These are phyloP conservation scores for Persicaria maculosa DNA, from an alignment of 148 eudicot genomes.

Conservation along the genomic window DNA sequence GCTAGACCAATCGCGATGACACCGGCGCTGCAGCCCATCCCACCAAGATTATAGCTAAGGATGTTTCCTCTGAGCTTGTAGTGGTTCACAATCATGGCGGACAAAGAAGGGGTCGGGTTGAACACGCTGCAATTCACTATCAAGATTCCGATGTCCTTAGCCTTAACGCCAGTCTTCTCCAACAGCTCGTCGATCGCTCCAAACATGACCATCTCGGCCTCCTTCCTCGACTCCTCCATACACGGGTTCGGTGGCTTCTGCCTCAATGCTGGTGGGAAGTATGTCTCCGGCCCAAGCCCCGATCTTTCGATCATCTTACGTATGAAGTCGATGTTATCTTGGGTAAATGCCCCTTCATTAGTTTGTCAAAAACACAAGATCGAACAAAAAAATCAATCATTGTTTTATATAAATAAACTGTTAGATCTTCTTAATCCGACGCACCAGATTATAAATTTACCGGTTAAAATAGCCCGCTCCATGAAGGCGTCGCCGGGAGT, in stretches of 20 bases:
- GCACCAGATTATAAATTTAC: neutral
- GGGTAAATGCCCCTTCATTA: slow-evolving; percentile 18
- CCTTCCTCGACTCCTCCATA: slow-evolving; percentile 38
- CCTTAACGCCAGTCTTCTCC: slow-evolving; percentile 34
- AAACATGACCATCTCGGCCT: slow-evolving; percentile 37
- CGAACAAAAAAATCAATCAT: neutral
- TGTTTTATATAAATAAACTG: too few species aligned
- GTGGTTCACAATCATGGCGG: slow-evolving; percentile 45
- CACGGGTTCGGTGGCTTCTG: slow-evolving; percentile 30
- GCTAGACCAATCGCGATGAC: slow-evolving; percentile 45
- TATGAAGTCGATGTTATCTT: slow-evolving; percentile 31
- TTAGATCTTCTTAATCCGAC: too few species aligned
- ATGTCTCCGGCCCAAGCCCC: slow-evolving; percentile 37
- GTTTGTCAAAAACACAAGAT: neutral
- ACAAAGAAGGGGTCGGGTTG: slow-evolving; percentile 39
- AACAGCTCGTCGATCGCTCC: slow-evolving; percentile 39
- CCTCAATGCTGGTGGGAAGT: slow-evolving; percentile 32
- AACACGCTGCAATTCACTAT: slow-evolving; percentile 40
- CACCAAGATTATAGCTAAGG: slow-evolving; percentile 40
- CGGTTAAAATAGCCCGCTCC: slow-evolving; percentile 19
- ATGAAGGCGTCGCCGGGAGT: slow-evolving; percentile 30
- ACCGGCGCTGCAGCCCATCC: slow-evolving; percentile 48
- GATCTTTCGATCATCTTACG: slow-evolving; percentile 36
- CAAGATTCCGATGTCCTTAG: slow-evolving; percentile 37
- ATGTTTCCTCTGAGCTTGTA: slow-evolving; percentile 41